phyloP scores from a whole-genome alignment of 257 asterid species.

The Solanum pinnatisectum region DNA sequence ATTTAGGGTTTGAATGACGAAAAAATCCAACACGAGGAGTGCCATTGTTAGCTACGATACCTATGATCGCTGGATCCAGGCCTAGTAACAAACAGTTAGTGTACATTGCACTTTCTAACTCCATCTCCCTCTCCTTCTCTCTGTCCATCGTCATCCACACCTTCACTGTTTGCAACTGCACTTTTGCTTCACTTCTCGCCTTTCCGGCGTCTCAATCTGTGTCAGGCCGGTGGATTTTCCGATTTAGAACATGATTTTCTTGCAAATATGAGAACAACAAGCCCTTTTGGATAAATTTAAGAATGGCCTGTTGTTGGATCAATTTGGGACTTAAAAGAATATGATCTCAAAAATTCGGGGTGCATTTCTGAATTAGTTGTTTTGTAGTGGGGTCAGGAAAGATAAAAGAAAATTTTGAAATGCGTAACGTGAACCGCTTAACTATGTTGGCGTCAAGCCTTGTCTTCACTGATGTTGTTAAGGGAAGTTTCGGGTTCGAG shows the following conservation, averaged over 20 bases:
- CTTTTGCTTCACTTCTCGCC: neutral
- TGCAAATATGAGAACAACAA: neutral
- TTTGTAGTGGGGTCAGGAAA: constrained; percentile 13
- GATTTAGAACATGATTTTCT: neutral
- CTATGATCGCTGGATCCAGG: constrained; percentile 86
- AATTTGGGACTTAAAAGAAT: neutral
- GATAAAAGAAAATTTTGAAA: constrained; percentile 30
- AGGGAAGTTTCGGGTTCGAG: too few species aligned
- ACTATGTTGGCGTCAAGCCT: neutral
- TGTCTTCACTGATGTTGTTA: neutral
- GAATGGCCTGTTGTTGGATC: neutral
- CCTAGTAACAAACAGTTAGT: constrained; percentile 93
- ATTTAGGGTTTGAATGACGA: constrained; percentile 96
- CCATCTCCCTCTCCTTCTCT: constrained; percentile 98
- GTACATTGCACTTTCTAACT: constrained; percentile 99
- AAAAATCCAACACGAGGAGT: constrained; percentile 82
- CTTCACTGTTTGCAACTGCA: neutral
- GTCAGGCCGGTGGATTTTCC: neutral
- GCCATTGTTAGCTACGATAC: constrained; percentile 79
- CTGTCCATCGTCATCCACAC: constrained; percentile 90
- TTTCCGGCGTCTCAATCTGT: neutral
- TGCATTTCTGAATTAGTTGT: neutral
- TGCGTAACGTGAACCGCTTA: constrained; percentile 14
- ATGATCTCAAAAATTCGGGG: neutral
- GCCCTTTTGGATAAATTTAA: neutral